Evolutionary conservation across 352 stramenopile genomes (phyloP).

Genomic region (Phytophthora pisi): DNA sequence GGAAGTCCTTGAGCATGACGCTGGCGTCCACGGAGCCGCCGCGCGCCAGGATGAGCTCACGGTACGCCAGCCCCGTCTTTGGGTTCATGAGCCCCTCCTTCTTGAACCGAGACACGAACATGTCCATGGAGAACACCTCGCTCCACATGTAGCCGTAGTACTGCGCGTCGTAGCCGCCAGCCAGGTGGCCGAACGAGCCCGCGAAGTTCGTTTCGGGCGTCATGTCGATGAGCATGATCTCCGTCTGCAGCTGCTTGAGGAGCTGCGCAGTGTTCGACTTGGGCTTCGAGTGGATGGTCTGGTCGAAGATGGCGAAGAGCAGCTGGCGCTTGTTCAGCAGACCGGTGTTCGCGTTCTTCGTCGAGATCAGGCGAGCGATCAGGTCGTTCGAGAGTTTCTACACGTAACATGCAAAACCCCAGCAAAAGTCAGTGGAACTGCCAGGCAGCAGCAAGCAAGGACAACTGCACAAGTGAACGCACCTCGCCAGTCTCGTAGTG

Average conservation of each 20-base stretch:
- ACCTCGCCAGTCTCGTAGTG: conserved; percentile 82
- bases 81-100: conserved; percentile 85
- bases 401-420: not conserved
- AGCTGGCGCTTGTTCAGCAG: conserved; percentile 86
- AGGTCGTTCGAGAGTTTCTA: conserved; percentile 84
- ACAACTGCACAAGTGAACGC: not conserved
- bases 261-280: conserved; percentile 83
- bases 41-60: conserved; percentile 85
- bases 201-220: conserved; percentile 86
- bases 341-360: conserved; percentile 86
- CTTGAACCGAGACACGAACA: conserved; percentile 91
- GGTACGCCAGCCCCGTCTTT: conserved; percentile 80
- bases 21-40: conserved; percentile 82
- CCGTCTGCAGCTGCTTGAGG: conserved; percentile 81
- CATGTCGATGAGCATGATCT: conserved; percentile 91
- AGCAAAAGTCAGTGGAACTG: conserved; percentile 5
- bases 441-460: not conserved
- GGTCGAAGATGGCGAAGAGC: conserved; percentile 84
- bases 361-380: conserved; percentile 82
- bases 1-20: conserved; percentile 82
- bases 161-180: conserved; percentile 76
- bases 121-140: conserved; percentile 90
- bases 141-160: conserved; percentile 93
- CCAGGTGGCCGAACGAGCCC: conserved; percentile 85
- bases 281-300: conserved; percentile 84